phyloP scores from a whole-genome alignment of 148 eudicot species.

The Agrostemma githago region DNA sequence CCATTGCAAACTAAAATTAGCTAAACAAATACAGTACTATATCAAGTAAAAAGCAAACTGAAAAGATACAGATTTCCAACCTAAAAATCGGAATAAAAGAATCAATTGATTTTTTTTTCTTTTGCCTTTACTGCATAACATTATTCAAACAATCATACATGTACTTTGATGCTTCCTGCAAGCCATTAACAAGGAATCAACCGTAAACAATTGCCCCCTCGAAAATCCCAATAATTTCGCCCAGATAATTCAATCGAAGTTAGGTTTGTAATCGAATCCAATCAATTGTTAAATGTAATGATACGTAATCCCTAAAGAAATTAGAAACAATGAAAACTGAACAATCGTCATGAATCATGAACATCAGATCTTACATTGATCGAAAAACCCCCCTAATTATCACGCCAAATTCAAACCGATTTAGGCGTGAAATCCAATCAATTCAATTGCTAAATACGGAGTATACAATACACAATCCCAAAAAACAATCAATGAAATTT shows the following conservation, averaged over 20 bases:
- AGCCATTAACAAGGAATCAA: conserved; percentile 29
- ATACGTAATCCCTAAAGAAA: neutral
- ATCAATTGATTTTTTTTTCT: conserved; percentile 16
- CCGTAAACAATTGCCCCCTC: conserved; percentile 8
- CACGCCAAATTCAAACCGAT: too few species aligned
- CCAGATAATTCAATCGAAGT: neutral
- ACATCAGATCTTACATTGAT: too few species aligned
- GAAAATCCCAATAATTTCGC: conserved; percentile 1
- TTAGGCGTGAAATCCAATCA: too few species aligned
- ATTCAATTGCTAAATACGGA: too few species aligned
- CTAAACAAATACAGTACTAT: neutral
- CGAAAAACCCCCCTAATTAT: too few species aligned
- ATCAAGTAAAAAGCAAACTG: neutral
- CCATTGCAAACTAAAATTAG: too few species aligned
- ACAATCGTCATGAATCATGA: too few species aligned
- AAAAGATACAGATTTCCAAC: conserved; percentile 8
- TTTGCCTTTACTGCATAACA: conserved; percentile 17
- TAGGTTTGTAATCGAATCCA: neutral
- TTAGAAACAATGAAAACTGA: neutral
- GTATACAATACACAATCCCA: too few species aligned
- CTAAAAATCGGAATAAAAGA: conserved; percentile 25
- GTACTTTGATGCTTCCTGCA: conserved; percentile 17
- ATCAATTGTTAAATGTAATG: too few species aligned
- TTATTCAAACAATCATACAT: conserved; percentile 7
- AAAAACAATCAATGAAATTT: too few species aligned